Evolutionary conservation across 768 basidiomycete species (phyloP), one percentile per base, ranked within the genome.

Genomic region (Dioszegia hungarica): DNA sequence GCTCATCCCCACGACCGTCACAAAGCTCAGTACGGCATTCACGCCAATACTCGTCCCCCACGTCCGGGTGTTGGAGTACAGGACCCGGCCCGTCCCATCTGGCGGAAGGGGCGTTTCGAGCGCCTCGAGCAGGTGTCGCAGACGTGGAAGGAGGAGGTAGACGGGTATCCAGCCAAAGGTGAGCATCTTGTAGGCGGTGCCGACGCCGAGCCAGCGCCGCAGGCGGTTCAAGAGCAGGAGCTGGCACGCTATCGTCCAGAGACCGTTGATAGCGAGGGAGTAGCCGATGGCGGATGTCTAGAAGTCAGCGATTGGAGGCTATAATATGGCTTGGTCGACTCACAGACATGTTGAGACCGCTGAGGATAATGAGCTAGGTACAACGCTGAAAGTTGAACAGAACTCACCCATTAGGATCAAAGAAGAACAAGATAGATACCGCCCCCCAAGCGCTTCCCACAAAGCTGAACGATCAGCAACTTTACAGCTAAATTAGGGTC

Each of bases 381-480:
- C 33, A 29, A n/a, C 25, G 10, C 24, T 37, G 15, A 19, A 40
- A 17, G n/a, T 19, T 5, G 4, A 34, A 19, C 20, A 4, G 10
- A 15, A 58, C 72, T 67, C 56, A 74, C 72, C 69, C 69, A 19
- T 68, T 67, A n/a, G 46, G 29, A 27, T 72, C 73, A 44, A 71
- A 75, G 63, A 74, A 73, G 59, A 73, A 75, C 28, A 75, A 45
- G 9, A 75, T 38, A 1, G 68, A 69, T 5, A 67, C 73, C 5
- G 74, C 74, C 14, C 31, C 58, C 72, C 72, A 74, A 10, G 67
- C 72, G 10, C 70, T 67, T 27, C 60, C 57, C 5, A 73, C 64
- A 47, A 75, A 75, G 6, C 74, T 75, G 37, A 19, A 14, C 5
- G 17, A 38, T 66, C 36, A 61, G 55, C 25, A 6, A 33, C 36